Evolutionary conservation across 1,139 yeast species (phyloP), one percentile per base, ranked within the genome.

Genomic region (Saccharomycopsis crataegensis): DNA sequence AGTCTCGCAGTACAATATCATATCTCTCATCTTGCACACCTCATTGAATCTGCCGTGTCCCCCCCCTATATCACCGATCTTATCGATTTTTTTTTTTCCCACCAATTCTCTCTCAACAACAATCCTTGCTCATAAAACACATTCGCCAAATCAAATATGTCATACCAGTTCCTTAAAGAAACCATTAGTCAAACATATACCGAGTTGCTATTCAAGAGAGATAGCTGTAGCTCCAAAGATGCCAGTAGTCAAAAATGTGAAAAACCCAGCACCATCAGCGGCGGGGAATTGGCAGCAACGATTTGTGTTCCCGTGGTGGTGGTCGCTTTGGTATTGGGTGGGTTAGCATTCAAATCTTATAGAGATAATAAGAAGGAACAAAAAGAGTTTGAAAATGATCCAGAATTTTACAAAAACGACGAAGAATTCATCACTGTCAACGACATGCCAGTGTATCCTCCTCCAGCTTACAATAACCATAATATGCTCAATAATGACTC

Each of bases 261-360:
- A 32, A 56, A 54, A 48, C 58, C 58, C 14, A 33, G 47, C 12
- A 43, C 38, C 8, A 14, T 55, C 33, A 47, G 50, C 5, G 50
- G 53, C 14, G 80, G 84, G 54, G 85, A 80, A 3, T 69, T 84
- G 37, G 87, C 86, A 0, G 86, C 83, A 41, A 82, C 78, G 7
- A 73, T 86, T 22, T 45, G 50, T 42, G 43, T 56, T 9, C 94
- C 94, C 0, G 78, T 78, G 8, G 77, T 74, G 6, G 76, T 80
- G 5, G 77, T 83, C 46, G 60, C 71, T 3, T 36, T 71, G 1
- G 72, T 79, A 8, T 68, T 86, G 48, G 78, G 79, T 1, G 72
- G 65, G 56, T 78, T 85, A 57, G 66, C 82, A 37, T 16, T 9
- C 34, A 74, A 78, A 60, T 79, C 80, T 42, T 84, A 83, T 64